phyloP scores from a whole-genome alignment of 1,139 yeast species.

The Diutina mesorugosa region DNA sequence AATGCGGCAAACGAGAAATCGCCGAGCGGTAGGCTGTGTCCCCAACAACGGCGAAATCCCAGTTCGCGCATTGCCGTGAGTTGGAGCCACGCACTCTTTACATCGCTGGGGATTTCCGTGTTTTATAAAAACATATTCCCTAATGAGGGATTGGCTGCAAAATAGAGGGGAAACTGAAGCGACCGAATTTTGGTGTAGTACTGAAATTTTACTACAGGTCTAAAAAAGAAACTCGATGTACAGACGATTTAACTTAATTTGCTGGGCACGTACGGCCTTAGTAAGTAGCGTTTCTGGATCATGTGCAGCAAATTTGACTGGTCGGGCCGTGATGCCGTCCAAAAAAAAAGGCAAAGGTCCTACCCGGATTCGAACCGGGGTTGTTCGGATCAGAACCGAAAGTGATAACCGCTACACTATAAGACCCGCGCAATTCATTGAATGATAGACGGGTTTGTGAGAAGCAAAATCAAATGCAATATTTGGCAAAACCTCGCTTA shows the following conservation, averaged over 20 bases:
- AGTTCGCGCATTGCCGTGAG: neutral
- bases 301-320: neutral
- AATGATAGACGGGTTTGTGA: neutral
- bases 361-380: conserved; percentile 3
- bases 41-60: neutral
- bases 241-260: too few relatives aligned
- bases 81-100: neutral
- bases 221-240: too few relatives aligned
- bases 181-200: too few relatives aligned
- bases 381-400: conserved; percentile 4
- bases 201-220: neutral
- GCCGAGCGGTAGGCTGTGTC: neutral
- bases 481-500: too few relatives aligned
- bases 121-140: neutral
- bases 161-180: neutral
- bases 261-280: neutral
- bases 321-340: neutral
- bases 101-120: neutral
- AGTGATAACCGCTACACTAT: conserved; percentile 3
- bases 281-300: neutral
- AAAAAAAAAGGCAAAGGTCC: neutral
- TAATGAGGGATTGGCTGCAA: neutral
- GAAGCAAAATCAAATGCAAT: neutral
- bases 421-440: neutral
- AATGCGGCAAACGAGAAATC: neutral